A percentile compares a stretch with the other conserved stretches of the same genome.
phyloP scores from a whole-genome alignment of 2,329 filamentous ascomycete species.

The Fusarium sp. region DNA sequence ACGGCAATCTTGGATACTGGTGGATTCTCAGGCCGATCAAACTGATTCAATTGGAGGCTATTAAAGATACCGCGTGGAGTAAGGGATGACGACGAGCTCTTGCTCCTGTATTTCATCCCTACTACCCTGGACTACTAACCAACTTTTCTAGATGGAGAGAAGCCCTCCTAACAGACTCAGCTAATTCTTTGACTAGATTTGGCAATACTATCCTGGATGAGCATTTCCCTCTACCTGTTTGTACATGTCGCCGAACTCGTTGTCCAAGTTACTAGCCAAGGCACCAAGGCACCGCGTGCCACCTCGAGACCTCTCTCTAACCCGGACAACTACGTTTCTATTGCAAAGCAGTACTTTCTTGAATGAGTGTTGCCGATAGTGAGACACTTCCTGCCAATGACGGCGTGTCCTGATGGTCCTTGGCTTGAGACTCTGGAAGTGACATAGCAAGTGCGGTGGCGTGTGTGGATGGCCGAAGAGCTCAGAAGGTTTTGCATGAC shows the following conservation, averaged over 20 bases:
- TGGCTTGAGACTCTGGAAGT: background rate
- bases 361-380: background rate
- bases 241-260: background rate
- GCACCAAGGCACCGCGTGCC: background rate
- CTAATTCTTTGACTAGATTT: too few species aligned
- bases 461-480: background rate
- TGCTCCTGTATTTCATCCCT: background rate
- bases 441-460: background rate
- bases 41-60: background rate
- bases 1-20: background rate
- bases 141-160: too few species aligned
- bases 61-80: background rate
- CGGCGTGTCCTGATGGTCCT: slow-evolving; percentile 3
- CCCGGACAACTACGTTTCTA: background rate
- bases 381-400: slow-evolving; percentile 20
- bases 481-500: slow-evolving; percentile 1
- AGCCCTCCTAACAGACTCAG: too few species aligned
- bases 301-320: background rate
- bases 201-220: too few species aligned
- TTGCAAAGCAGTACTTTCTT: background rate
- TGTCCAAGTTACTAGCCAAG: background rate
- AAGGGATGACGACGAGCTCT: background rate
- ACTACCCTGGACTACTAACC: background rate
- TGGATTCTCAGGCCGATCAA: background rate
- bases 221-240: too few species aligned